These are phyloP conservation scores for Immersiella caudata DNA, from an alignment of 495 filamentous ascomycete genomes.

Conservation along the genomic window DNA sequence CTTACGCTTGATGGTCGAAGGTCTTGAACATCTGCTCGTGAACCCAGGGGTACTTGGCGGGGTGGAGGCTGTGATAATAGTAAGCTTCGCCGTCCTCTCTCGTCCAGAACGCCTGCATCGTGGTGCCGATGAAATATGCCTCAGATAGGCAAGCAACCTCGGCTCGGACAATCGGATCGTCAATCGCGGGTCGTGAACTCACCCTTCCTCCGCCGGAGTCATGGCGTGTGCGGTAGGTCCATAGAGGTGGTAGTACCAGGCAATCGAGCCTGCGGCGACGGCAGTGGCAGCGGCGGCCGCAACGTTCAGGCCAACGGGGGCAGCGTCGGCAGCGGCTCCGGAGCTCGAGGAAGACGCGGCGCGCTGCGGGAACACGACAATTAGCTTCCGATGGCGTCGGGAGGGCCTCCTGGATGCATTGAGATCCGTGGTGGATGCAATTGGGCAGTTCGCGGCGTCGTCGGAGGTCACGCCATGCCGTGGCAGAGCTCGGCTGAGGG, in stretches of 20 bases:
- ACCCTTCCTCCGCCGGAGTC: conserved; percentile 98
- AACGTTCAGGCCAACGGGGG: conserved; percentile 70
- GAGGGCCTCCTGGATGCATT: conserved; percentile 5
- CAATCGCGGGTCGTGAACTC: conserved; percentile 47
- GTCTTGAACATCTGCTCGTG: conserved; percentile 88
- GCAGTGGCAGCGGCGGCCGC: conserved; percentile 81
- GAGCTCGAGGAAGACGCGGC: conserved; percentile 61
- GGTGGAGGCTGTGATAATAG: conserved; percentile 71
- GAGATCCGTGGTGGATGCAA: conserved; percentile 17
- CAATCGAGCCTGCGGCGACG: conserved; percentile 81
- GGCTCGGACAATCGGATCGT: conserved; percentile 18
- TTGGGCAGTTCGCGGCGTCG: conserved; percentile 22
- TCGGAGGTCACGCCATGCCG: conserved; percentile 39
- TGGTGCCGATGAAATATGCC: conserved; percentile 36
- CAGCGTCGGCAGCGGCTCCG: conserved; percentile 57
- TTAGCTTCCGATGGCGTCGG: conserved; percentile 26
- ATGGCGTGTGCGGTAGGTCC: conserved; percentile 82
- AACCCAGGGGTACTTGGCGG: conserved; percentile 93
- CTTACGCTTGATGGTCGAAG: conserved; percentile 95
- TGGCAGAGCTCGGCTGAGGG: neutral
- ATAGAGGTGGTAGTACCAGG: conserved; percentile 96
- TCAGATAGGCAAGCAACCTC: conserved; percentile 32
- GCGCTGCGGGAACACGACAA: conserved; percentile 55
- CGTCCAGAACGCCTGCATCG: conserved; percentile 15
- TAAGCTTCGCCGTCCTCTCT: conserved; percentile 29